Base-by-base conservation (phyloP, 192 early-diverging fungal species). In the Entomortierella parvispora region DNA sequence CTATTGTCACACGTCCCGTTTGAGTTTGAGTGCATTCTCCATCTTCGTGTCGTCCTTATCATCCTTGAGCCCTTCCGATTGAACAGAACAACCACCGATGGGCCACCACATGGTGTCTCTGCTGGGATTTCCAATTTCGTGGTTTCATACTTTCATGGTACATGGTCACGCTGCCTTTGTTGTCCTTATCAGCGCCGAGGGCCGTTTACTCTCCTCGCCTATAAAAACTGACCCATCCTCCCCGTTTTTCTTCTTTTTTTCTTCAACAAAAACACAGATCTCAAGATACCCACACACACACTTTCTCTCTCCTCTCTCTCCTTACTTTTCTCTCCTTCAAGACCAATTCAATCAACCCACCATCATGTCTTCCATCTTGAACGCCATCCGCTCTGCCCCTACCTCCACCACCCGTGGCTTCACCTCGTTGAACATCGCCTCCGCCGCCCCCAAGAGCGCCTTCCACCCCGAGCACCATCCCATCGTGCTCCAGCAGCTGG, bases 391-490 rank as follows among this genome's bases (percentile, higher is more conserved):
- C 72, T 67, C 65, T 32, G 64, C 65, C 25, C 44, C 46, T 1
- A 60, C 64, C 28, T 51, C 72, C 3, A 46, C 72, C 53, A 46
- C 72, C 53, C 72, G 72, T 40, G 23, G 45, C 12, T 76, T 76
- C 46, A 62, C 72, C 4, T 62, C 72, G 4, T 28, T 68, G 45
- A 76, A 61, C 52, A 58, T 76, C 14, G 34, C 65, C 15, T 44
- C 65, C 6, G 25, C 59, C 18, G 34, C 65, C 46, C 40, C 51
- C 63, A 76, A 76, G 65, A 48, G 28, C 15, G 57, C 72, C 12
- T 62, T 76, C 72, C 64, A 76, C 32, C 72, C 72, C 14, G 72
- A 76, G 57, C 65, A 62, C 53, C 64, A 76, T 28, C 59, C 72
- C n/a, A 62, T 76, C 28, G 65, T 76, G 42, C 47, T 76, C 26